Conservation (phyloP, 73 alveolate genomes). For the Symbiodinium pilosum region DNA sequence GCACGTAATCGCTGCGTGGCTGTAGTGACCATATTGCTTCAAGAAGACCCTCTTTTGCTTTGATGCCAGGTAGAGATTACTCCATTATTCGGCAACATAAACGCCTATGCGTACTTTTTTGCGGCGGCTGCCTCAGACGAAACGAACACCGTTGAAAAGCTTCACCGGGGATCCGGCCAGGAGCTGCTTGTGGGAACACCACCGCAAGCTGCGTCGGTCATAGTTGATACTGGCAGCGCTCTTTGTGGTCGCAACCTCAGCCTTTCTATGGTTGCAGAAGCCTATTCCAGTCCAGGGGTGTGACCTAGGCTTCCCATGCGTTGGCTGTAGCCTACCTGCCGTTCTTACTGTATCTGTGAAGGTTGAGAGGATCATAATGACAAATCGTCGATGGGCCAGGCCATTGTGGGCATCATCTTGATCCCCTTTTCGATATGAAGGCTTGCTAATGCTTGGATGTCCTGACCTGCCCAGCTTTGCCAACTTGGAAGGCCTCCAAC, state of each 20-base stretch:
- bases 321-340: constrained; percentile 20
- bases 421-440: constrained; percentile 11
- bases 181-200: constrained; percentile 77
- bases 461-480: neutral
- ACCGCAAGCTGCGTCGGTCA: constrained; percentile 63
- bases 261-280: too few species aligned
- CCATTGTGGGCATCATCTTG: constrained; percentile 71
- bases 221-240: constrained; percentile 76
- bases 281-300: too few species aligned
- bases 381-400: neutral
- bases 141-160: too few species aligned
- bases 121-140: neutral
- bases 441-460: neutral
- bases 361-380: neutral
- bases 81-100: constrained; percentile 45
- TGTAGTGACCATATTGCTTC: too few species aligned
- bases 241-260: constrained; percentile 36
- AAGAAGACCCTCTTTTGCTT: neutral
- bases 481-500: neutral
- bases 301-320: constrained; percentile 46
- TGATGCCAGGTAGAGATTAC: constrained; percentile 25
- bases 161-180: too few species aligned
- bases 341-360: neutral
- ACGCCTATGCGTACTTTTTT: constrained; percentile 72
- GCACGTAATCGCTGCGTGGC: too few species aligned